Evolutionary conservation across 2,329 filamentous ascomycete species (phyloP).

Genomic region (Trichocomaceae sp.): DNA sequence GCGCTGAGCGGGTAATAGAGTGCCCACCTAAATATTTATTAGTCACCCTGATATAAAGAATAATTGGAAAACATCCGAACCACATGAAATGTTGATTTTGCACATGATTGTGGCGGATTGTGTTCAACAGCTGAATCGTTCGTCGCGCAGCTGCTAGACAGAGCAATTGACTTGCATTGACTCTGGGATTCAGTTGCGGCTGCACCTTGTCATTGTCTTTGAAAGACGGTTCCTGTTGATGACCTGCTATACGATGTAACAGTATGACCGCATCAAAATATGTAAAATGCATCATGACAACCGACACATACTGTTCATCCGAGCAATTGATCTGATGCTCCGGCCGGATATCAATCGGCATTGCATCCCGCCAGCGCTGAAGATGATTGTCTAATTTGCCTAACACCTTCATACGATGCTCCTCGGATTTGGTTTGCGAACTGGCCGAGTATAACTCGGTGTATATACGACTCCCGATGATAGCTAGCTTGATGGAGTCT

Average conservation of each 20-base stretch:
- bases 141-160: constrained; percentile 7
- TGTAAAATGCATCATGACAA: constrained; percentile 8
- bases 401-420: neutral
- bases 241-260: constrained; percentile 2
- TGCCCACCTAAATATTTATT: neutral
- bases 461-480: constrained; percentile 7
- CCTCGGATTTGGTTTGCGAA: constrained; percentile 6
- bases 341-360: constrained; percentile 8
- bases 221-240: neutral
- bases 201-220: neutral
- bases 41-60: no score
- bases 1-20: constrained; percentile 7
- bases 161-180: constrained; percentile 4
- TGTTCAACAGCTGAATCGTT: constrained; percentile 2
- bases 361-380: constrained; percentile 8
- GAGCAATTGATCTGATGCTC: constrained; percentile 9
- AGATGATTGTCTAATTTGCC: constrained; percentile 6
- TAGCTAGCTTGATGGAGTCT: constrained; percentile 4
- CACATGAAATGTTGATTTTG: constrained; percentile 7
- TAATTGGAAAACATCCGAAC: no score
- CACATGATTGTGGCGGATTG: constrained; percentile 3
- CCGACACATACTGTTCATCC: constrained; percentile 5
- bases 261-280: constrained; percentile 9
- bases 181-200: no score
- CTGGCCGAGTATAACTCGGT: constrained; percentile 6